Conservation (phyloP, 768 basidiomycete genomes). For the Mycena rosella region DNA sequence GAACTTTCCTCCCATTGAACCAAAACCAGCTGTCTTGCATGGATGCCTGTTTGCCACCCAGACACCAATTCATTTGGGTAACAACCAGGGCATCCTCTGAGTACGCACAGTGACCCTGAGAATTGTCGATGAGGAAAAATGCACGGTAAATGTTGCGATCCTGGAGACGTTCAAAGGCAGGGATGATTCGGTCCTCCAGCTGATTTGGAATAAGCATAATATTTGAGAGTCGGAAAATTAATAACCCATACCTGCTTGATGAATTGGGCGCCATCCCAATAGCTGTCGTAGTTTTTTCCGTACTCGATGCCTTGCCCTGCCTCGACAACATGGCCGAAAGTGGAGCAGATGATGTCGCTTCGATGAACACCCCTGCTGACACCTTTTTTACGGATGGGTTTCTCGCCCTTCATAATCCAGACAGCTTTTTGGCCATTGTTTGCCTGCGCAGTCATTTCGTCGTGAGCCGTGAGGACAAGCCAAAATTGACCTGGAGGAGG, state of each 20-base stretch:
- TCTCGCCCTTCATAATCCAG: conserved; percentile 52
- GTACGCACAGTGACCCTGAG: too few species aligned
- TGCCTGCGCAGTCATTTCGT: conserved; percentile 4
- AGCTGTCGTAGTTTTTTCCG: conserved; percentile 59
- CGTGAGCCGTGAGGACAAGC: not conserved
- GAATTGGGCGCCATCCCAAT: conserved; percentile 49
- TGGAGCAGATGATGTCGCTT: conserved; percentile 52
- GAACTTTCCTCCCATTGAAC: too few species aligned
- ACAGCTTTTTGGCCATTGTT: conserved; percentile 10
- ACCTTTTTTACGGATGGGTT: conserved; percentile 53
- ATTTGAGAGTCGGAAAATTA: too few species aligned
- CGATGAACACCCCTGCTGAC: conserved; percentile 53
- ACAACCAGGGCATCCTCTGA: too few species aligned
- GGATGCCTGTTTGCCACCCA: too few species aligned
- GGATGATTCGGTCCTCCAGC: too few species aligned
- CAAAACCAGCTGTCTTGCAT: too few species aligned
- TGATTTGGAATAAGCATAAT: too few species aligned
- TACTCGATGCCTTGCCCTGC: conserved; percentile 53
- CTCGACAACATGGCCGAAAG: conserved; percentile 45
- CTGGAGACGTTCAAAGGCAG: too few species aligned
- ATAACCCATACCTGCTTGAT: conserved; percentile 41
- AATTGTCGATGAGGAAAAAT: too few species aligned
- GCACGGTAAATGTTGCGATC: too few species aligned
- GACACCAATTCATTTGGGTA: too few species aligned
- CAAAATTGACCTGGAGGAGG: not conserved